Percentiles rank a stretch among this genome's conserved stretches.
phyloP scores from a whole-genome alignment of 2,329 filamentous ascomycete species.

The Ophiocordyceps camponoti-saundersi region DNA sequence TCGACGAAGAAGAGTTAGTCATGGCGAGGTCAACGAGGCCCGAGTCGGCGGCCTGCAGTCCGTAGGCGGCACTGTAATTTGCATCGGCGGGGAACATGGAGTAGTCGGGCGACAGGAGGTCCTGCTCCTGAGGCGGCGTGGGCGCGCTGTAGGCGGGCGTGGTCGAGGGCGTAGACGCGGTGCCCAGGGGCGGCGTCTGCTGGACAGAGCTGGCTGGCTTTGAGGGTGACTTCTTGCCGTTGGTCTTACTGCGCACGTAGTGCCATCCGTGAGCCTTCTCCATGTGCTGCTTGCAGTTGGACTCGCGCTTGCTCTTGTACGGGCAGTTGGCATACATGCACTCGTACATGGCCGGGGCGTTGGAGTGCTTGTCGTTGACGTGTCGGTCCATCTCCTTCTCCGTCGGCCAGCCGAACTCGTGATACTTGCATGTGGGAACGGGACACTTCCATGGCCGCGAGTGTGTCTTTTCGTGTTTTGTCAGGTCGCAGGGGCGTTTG shows the following conservation, averaged over 20 bases:
- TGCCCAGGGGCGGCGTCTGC: conserved; percentile 41
- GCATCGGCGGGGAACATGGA: conserved; percentile 29
- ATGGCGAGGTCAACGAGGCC: conserved; percentile 23
- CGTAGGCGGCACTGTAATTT: conserved; percentile 24
- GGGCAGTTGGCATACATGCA: conserved; percentile 73
- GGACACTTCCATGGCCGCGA: conserved; percentile 92
- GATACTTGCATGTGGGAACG: conserved; percentile 71
- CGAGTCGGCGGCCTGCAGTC: conserved; percentile 14
- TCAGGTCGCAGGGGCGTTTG: conserved; percentile 91
- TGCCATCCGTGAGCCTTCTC: conserved; percentile 86
- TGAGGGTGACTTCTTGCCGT: conserved; percentile 45
- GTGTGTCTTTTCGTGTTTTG: conserved; percentile 97
- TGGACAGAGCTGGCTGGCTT: conserved; percentile 29
- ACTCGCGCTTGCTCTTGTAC: conserved; percentile 90
- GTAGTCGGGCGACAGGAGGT: conserved; percentile 23
- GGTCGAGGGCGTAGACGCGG: conserved; percentile 44
- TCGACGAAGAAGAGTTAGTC: conserved; percentile 19
- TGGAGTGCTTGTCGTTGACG: conserved; percentile 87
- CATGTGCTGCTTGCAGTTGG: conserved; percentile 98
- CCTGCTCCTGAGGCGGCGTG: conserved; percentile 38
- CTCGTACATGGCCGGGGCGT: conserved; percentile 62
- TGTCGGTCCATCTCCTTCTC: conserved; percentile 96
- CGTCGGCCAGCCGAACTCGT: conserved; percentile 81
- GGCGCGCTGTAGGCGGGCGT: conserved; percentile 30
- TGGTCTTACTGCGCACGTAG: conserved; percentile 88